Evolutionary conservation across 148 eudicot species (phyloP), one percentile per base, ranked within the genome.

Genomic region (Gaultheria prostrata): DNA sequence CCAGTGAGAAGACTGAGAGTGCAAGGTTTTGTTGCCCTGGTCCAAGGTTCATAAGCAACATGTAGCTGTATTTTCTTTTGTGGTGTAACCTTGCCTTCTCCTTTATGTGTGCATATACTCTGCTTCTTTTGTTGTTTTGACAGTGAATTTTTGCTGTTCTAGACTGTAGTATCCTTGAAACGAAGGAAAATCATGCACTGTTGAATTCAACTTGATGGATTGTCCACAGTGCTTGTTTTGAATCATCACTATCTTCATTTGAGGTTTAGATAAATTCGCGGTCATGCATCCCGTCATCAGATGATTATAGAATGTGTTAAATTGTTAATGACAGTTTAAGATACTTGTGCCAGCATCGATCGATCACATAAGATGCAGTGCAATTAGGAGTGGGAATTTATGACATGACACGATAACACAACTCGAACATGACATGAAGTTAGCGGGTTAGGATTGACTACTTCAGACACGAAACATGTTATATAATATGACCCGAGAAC

Each of bases 1-100:
- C 87, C 90, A 92, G 78, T 92, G 88, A 91, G 9, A 76, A 35
- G n/a, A 54, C 32, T 51, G 1, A 56, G 15, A 65, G 71, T 65
- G 71, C 15, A 63, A 63, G 70, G 24, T 63, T 24, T 30, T 33
- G 11, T 32, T 39, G 50, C 46, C 33, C 15, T 48, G 33, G 30
- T 15, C 80, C 61, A 15, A 21, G 61, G 63, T 50, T 51, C 20
- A 15, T 77, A 15, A 77, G 80, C n/a, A 51, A 56, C 6, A 12
- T 63, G 74, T 56, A 73, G 63, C 80, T 75, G 26, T 33, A 28
- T 76, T 13, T 59, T 39, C 17, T 26, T 45, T 18, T 18, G 21
- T 43, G 13, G 24, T 50, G 63, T 81, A 81, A 49, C 48, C 57
- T 32, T 39, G 8, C 70, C 49, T 57, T 57, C 69, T 78, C 12